Percentiles rank a stretch among this genome's conserved stretches.
Evolutionary conservation across 352 stramenopile genomes (phyloP).

Genomic region (Phytopythium vexans): DNA sequence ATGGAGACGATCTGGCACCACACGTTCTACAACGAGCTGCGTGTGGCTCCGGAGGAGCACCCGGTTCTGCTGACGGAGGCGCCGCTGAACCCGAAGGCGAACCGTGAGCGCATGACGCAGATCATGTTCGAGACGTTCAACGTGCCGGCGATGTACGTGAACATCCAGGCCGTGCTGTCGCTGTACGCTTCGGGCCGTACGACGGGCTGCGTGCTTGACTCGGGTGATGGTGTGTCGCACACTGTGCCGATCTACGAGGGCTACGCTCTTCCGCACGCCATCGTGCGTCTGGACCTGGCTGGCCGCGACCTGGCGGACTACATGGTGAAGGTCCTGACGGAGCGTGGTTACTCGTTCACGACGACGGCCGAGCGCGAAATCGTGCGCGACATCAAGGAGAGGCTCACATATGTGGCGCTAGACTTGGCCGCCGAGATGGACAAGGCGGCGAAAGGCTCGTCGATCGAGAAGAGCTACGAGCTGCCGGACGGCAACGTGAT

Average conservation of each 20-base stretch:
- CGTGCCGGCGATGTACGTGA: slow-evolving; percentile 93
- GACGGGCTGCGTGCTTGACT: slow-evolving; percentile 95
- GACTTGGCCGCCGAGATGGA: slow-evolving; percentile 95
- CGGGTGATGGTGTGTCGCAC: slow-evolving; percentile 92
- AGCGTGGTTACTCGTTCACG: slow-evolving; percentile 93
- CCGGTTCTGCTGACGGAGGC: slow-evolving; percentile 94
- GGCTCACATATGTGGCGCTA: slow-evolving; percentile 93
- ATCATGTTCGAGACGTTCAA: slow-evolving; percentile 98
- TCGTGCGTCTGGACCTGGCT: slow-evolving; percentile 92
- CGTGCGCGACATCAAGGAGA: slow-evolving; percentile 97
- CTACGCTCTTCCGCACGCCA: slow-evolving; percentile 93
- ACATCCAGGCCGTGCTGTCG: slow-evolving; percentile 92
- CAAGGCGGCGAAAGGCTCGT: slow-evolving; percentile 61
- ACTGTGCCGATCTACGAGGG: slow-evolving; percentile 96
- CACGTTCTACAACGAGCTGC: slow-evolving; percentile 99
- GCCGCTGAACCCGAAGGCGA: slow-evolving; percentile 92
- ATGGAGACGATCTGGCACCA: slow-evolving; percentile 99
- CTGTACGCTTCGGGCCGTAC: slow-evolving; percentile 95
- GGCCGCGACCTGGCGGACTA: slow-evolving; percentile 94
- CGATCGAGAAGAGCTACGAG: slow-evolving; percentile 95
- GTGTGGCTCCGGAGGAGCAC: slow-evolving; percentile 94
- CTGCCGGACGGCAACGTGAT: slow-evolving; percentile 98
- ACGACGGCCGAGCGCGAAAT: slow-evolving; percentile 95
- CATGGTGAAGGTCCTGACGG: slow-evolving; percentile 96
- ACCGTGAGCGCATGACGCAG: slow-evolving; percentile 92